Evolutionary conservation across 2,329 filamentous ascomycete genomes (phyloP).

Genomic region (Bipolaris oryzae): DNA sequence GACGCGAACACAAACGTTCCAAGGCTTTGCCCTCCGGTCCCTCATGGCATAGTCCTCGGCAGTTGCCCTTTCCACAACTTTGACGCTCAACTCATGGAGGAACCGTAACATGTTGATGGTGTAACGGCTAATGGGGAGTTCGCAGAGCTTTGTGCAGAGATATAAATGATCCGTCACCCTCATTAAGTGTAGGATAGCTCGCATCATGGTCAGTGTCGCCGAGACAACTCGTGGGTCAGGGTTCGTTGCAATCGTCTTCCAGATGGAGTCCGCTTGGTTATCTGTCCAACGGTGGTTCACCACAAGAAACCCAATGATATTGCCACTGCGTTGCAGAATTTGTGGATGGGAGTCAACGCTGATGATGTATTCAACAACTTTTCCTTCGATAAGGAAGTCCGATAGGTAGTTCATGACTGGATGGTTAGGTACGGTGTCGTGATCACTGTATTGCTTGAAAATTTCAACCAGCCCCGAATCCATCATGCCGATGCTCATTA

Average conservation of each 20-base stretch:
- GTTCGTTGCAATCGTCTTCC: conserved; percentile 79
- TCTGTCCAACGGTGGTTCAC: conserved; percentile 76
- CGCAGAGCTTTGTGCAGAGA: conserved; percentile 69
- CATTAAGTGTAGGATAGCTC: conserved; percentile 55
- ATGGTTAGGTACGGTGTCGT: conserved; percentile 43
- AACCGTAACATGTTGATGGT: conserved; percentile 42
- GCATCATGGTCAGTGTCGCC: conserved; percentile 74
- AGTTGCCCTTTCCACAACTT: conserved; percentile 21
- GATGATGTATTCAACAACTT: conserved; percentile 83
- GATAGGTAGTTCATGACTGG: conserved; percentile 71
- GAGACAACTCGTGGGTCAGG: conserved; percentile 86
- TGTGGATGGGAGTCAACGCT: conserved; percentile 92
- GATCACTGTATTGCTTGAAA: conserved; percentile 59
- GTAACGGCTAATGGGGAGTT: conserved; percentile 39
- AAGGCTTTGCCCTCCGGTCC: conserved; percentile 49
- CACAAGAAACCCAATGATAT: conserved; percentile 85
- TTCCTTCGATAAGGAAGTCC: conserved; percentile 69
- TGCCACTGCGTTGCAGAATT: conserved; percentile 78
- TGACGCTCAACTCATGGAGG: conserved; percentile 34
- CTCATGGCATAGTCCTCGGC: conserved; percentile 21
- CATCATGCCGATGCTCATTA: conserved; percentile 77
- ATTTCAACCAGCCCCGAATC: conserved; percentile 70
- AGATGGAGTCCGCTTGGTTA: conserved; percentile 77
- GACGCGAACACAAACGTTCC: conserved; percentile 67
- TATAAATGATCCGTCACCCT: conserved; percentile 61